phyloP scores from a whole-genome alignment of 2,329 filamentous ascomycete genomes.

The Stachybotrys chartarum region DNA sequence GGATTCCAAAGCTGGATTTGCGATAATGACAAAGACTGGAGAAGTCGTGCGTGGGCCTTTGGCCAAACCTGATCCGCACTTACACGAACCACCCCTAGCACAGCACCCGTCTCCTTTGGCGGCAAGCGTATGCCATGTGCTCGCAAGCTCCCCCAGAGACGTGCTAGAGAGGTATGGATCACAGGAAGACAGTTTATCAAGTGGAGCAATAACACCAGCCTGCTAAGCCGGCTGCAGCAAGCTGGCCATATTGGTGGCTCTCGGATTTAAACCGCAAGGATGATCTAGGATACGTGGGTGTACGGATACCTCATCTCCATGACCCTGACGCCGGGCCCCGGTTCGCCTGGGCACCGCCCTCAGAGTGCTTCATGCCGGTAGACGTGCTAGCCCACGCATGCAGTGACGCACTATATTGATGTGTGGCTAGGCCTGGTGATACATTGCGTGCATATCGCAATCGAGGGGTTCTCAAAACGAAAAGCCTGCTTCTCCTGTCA shows the following conservation, averaged over 20 bases:
- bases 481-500: background rate
- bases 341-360: background rate
- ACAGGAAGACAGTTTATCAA: background rate
- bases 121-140: background rate
- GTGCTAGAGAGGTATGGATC: background rate
- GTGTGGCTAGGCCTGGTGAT: background rate
- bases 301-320: background rate
- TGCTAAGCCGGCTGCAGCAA: background rate
- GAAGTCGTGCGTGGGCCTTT: background rate
- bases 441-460: background rate
- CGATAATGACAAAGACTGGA: slow-evolving; percentile 2
- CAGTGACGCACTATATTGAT: background rate
- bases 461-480: background rate
- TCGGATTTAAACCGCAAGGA: background rate
- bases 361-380: background rate
- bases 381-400: background rate
- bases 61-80: background rate
- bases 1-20: slow-evolving; percentile 3
- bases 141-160: too few relatives aligned
- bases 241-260: background rate
- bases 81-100: background rate
- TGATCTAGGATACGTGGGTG: background rate
- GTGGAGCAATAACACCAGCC: background rate
- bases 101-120: background rate
- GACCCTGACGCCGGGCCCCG: background rate